A percentile compares a stretch with the other conserved stretches of the same genome.
phyloP scores from a whole-genome alignment of 352 stramenopile species.

The Pythium phragmitis region DNA sequence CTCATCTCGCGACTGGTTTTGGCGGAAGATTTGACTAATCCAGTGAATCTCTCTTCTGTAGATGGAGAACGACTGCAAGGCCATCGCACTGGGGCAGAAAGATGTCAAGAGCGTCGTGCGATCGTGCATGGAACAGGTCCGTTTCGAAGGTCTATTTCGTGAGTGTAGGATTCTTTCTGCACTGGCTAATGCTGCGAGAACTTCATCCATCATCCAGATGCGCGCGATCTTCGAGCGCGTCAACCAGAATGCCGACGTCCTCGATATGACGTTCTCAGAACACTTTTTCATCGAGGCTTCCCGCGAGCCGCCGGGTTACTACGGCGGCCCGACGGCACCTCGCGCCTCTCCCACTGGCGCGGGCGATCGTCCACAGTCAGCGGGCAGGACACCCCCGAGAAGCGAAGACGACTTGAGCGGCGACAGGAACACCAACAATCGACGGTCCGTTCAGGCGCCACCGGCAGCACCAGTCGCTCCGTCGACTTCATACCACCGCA shows the following conservation, averaged over 20 bases:
- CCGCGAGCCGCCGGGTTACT: conserved; percentile 29
- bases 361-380: not conserved
- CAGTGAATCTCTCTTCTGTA: conserved; percentile 23
- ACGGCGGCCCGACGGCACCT: not conserved
- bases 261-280: conserved; percentile 91
- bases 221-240: conserved; percentile 72
- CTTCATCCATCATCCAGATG: conserved; percentile 44
- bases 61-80: conserved; percentile 93
- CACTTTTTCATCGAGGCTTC: conserved; percentile 54
- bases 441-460: not conserved
- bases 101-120: conserved; percentile 71
- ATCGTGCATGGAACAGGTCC: conserved; percentile 86
- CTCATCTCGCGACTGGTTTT: not conserved
- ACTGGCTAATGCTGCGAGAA: not conserved
- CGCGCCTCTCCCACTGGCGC: not conserved
- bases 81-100: conserved; percentile 79
- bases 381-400: not conserved
- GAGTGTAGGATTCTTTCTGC: not conserved
- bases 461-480: not conserved
- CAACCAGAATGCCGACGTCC: conserved; percentile 73
- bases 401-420: conserved; percentile 26
- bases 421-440: conserved; percentile 9
- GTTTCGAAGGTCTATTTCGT: not conserved
- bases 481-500: not conserved
- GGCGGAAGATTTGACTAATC: not conserved